Base-by-base conservation (phyloP, 1,284 basidiomycete genomes). In the Tausonia pullulans region DNA sequence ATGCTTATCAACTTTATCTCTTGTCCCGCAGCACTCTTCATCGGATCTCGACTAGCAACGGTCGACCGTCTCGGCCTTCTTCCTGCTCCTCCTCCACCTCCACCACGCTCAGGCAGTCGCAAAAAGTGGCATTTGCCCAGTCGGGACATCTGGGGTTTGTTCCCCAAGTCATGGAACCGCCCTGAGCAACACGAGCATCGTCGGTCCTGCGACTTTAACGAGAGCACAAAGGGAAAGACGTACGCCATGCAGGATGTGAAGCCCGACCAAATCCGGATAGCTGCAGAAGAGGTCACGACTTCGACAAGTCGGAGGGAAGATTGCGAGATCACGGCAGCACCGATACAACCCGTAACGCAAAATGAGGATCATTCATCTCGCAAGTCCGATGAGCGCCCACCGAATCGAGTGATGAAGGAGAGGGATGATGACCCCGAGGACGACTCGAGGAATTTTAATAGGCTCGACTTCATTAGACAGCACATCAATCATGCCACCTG, bases 11-110 rank as follows among this genome's bases (percentile, higher is more conserved):
- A 39, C 7, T 40, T 4, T 13, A 4, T 70, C 88, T 87, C 88
- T 41, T 55, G 89, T 90, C 93, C 93, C 94, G 0, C 94, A 97
- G 87, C 87, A 55, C 80, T 97, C 39, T 94, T 91, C 78, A 80
- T 97, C 6, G 93, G 92, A 9, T 91, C 88, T 3, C 84, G 87
- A 49, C 81, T 95, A 16, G 87, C 89, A 3, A 89, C 87, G 0
- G 85, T 92, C 71, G 86, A 92, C 68, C 79, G 91, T 60, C 72
- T 79, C 10, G 70, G 72, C 64, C 74, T 76, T 71, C 67, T 71
- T n/a, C 77, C 74, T 14, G 52, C 62, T 9, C 68, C 69, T 11
- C 71, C 71, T 6, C 63, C 57, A 40, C 70, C 62, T 16, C n/a
- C 61, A 57, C 40, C 62, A 49, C 51, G 61, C 60, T 2, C 41